Evolutionary conservation across 1,139 yeast species (phyloP).

Genomic region (Magnusiomyces paraingens): DNA sequence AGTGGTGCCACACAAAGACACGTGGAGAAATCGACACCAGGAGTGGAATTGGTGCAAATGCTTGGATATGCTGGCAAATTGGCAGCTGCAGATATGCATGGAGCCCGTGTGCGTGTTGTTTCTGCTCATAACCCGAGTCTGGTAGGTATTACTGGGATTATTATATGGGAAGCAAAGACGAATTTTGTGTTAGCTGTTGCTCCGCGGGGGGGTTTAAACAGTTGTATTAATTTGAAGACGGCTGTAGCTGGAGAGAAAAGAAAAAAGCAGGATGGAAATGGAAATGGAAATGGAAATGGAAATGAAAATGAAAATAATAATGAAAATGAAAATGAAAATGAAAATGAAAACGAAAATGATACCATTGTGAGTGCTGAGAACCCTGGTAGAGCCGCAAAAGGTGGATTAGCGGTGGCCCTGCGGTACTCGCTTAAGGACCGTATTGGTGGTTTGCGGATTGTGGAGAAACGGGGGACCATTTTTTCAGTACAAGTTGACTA

Average conservation of each 20-base stretch:
- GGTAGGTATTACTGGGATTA: slow-evolving; percentile 69
- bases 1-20: slow-evolving; percentile 14
- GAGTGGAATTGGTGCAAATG: slow-evolving; percentile 3
- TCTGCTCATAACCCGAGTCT: slow-evolving; percentile 52
- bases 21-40: slow-evolving; percentile 5
- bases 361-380: no score
- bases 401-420: slow-evolving; percentile 15
- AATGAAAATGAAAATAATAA: no score
- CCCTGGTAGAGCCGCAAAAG: neutral
- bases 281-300: slow-evolving; percentile 8
- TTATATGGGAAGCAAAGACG: slow-evolving; percentile 81
- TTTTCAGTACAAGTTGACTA: slow-evolving; percentile 36
- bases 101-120: slow-evolving; percentile 57
- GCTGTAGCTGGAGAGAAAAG: neutral
- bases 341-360: no score
- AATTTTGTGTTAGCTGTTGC: slow-evolving; percentile 61
- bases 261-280: neutral
- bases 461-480: slow-evolving; percentile 53
- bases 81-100: slow-evolving; percentile 79
- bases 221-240: slow-evolving; percentile 24
- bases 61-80: slow-evolving; percentile 38
- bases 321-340: no score
- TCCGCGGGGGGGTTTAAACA: slow-evolving; percentile 32
- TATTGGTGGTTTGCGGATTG: slow-evolving; percentile 21
- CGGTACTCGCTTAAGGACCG: neutral